Base-by-base conservation (phyloP, 768 basidiomycete genomes). In the Suillus clintonianus region DNA sequence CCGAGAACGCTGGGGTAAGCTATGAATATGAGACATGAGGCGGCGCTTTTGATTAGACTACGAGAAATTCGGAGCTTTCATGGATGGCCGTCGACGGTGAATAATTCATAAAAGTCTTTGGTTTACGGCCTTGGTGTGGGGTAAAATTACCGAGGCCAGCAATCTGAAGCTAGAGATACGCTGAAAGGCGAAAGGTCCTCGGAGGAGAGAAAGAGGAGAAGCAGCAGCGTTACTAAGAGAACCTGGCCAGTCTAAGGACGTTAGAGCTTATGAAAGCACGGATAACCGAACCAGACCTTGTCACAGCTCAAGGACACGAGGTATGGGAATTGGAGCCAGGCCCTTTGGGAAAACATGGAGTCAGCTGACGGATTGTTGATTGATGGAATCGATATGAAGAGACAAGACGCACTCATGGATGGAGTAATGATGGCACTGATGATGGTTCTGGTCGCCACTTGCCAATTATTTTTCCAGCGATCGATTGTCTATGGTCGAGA, bases 1-100 rank as follows among this genome's bases (percentile, higher is more conserved):
- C 54, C 54, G 34, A 34, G n/a, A 36, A 37, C 17, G 5, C 19
- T 41, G 24, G 37, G 24, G 54, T 14, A 22, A n/a, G 54, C 54
- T 55, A 36, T 36, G 39, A 42, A 57, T 57, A 41, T 57, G 24
- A 41, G 15, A 39, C 56, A 57, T 14, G 56, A 57, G 56, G 56
- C 17, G 17, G 56, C 56, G 17, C 39, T 30, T 30, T 39, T 2
- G 7, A 56, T 10, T 56, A 37, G 24, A 39, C 56, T 30, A 37
- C 27, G 56, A 57, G 5, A 15, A 11, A 30, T 15, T 27, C 56
- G 56, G 39, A 13, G 11, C 27, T 14, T 55, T 37, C 55, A 56
- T 56, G 14, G 36, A 41, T 27, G 24, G 27, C 55, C 24, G 27
- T 27, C 27, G 55, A 27, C 39, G 10, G 24, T n/a, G 56, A 13